Base-by-base conservation (phyloP, 768 basidiomycete species). In the Omphalotus guepiniiformis region DNA sequence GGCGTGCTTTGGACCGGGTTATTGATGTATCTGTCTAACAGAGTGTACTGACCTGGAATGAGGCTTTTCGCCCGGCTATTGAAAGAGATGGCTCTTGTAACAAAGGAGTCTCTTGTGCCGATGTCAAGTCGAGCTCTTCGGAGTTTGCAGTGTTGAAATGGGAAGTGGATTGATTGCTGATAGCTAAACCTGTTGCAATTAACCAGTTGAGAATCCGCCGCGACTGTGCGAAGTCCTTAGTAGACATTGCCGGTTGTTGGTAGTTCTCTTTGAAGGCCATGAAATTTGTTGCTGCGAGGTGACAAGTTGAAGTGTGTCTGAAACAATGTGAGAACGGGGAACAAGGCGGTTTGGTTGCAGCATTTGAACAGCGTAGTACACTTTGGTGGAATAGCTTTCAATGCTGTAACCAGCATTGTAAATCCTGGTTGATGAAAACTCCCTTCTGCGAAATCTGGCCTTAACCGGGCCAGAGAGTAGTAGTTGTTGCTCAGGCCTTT, bases 101-200 rank as follows among this genome's bases (percentile, higher is more conserved):
- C n/a, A n/a, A 30, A 28, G 52, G 18, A 30, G 16, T 30, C 25
- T 26, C 19, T 38, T 15, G 21, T 50, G 35, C 16, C 48, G 52
- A 50, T 51, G 44, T 46, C 15, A 58, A 61, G 58, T 63, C 62
- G 47, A 59, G 58, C 40, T 42, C 40, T 19, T 23, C 15, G 6
- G 19, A 23, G 40, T 28, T 57, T 58, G 63, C 58, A 61, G 41
- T 62, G 61, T 40, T 40, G 62, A 62, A 56, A 63, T n/a, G n/a
- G n/a, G 55, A 55, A 64, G 64, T 64, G 64, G 65, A 65, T 64
- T 67, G 57, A 62, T 68, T 68, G 67, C 67, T 59, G 62, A 65
- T 68, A 59, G 67, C 65, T 62, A 68, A 63, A 58, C 63, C 61
- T 61, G 63, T 57, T 58, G 61, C 65, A 65, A 49, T 57, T 64